Evolutionary conservation across 257 asterid genomes (phyloP), one percentile per base, ranked within the genome.

Genomic region (Fraxinus americana): DNA sequence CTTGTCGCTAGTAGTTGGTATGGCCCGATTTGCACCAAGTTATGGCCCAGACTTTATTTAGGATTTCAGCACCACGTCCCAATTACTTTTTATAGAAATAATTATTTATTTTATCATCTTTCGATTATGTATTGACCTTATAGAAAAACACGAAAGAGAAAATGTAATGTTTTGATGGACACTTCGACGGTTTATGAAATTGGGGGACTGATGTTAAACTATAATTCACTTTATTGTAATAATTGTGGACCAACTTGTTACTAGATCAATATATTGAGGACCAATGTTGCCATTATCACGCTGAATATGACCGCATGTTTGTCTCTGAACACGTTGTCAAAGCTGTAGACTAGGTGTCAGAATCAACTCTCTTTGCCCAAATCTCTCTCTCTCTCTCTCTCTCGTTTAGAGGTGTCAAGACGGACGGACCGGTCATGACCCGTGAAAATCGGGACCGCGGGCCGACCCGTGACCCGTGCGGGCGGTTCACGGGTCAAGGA

Each of bases 271-370:
- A 39, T 1, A 71, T 39, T 4, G 19, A 71, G 21, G 36, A 36
- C 54, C 25, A 25, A 52, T 3, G 16, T 25, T 63, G 19, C 16
- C 29, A 63, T 63, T 63, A 3, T 25, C 35, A 25, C 52, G 41
- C 75, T 30, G 34, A 78, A 52, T 35, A 52, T 35, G 63, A 65
- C 54, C 8, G 25, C 5, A 41, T 16, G 30, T 71, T 77, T 80
- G 77, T 73, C 70, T 11, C 71, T 54, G 30, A 63, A 63, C 86
- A 71, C 83, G 83, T 81, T 71, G 71, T 78, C 45, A 32, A 70
- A 69, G 19, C 27, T 36, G 38, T 32, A 54, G 59, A 73, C 73
- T 67, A 77, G 50, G n/a, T 52, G 72, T 61, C 38, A 25, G 38
- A 7, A 69, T 76, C 79, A 75, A 12, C 27, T 69, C 54, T 69